Conservation (phyloP, 805 yeast species). For the Metahyphopichia silvanorum region DNA sequence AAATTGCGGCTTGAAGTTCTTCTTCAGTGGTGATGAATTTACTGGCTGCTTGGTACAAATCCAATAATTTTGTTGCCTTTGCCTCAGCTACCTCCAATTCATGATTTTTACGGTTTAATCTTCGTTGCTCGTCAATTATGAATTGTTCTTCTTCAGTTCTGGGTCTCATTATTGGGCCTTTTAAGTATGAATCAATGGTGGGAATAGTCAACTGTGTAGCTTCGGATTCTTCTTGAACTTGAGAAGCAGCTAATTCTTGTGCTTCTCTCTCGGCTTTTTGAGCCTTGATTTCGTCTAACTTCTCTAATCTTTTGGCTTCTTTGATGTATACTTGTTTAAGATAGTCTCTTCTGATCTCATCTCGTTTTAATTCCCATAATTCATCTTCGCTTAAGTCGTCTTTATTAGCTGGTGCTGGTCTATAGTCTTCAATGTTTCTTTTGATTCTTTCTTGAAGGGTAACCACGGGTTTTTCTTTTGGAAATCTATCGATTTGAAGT, state of each 20-base stretch:
- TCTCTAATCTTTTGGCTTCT: constrained; percentile 49
- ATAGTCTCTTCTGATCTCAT: constrained; percentile 71
- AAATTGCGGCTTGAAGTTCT: constrained; percentile 56
- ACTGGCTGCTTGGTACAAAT: constrained; percentile 67
- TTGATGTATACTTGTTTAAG: constrained; percentile 57
- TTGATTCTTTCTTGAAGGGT: constrained; percentile 60
- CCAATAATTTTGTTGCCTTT: constrained; percentile 57
- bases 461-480: constrained; percentile 48
- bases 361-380: constrained; percentile 47
- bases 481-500: constrained; percentile 46
- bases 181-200: constrained; percentile 63
- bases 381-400: constrained; percentile 28
- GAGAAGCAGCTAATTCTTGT: constrained; percentile 22
- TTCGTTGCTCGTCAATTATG: constrained; percentile 55
- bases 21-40: constrained; percentile 72
- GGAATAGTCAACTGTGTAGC: constrained; percentile 74
- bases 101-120: constrained; percentile 58
- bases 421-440: constrained; percentile 48
- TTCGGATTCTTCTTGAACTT: constrained; percentile 39
- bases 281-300: constrained; percentile 27
- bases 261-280: constrained; percentile 24
- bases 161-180: constrained; percentile 67
- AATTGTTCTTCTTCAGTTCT: constrained; percentile 70
- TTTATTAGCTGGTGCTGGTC: constrained; percentile 18
- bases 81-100: constrained; percentile 52